Evolutionary conservation across 2,329 filamentous ascomycete genomes (phyloP), one percentile per base, ranked within the genome.

Genomic region (Aspergillus clavatus): DNA sequence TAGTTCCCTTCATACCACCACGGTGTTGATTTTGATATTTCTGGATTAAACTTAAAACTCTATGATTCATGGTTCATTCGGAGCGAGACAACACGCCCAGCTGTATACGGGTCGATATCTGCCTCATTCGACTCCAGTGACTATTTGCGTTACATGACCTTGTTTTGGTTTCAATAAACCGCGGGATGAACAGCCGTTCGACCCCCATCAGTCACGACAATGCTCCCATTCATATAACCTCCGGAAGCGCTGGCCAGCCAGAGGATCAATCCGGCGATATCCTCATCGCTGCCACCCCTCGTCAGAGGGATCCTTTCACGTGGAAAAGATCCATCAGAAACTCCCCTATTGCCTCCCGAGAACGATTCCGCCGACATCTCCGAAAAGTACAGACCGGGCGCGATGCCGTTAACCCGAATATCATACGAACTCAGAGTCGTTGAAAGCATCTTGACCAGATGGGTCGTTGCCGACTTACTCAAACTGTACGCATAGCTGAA

Each of bases 161-260:
- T n/a, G n/a, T n/a, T 12, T 26, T 29, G 1, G 18, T 10, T 28
- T 39, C 53, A 82, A 57, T 78, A 81, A 3, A 74, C 74, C 11
- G 75, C 73, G 22, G 81, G 79, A 51, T 82, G 71, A 12, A 69
- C 74, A 22, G 71, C 71, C 39, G 87, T 40, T 28, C 81, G 72
- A 1, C 82, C 83, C 39, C 83, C 83, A 59, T 87, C 84, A 0
- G 79, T 71, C 6, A 85, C 65, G 38, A 85, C 66, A 12, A 82
- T 73, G 47, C 76, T 76, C 2, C 83, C 84, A 61, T 86, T 86
- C 54, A 79, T 70, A 61, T 84, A 87, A 3, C 78, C 79, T 1
- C 84, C 84, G 2, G 82, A 82, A 50, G 76, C 69, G 39, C 79
- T 81, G 3, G 79, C 79, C 59, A 87, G 70, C 69, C 82, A 87